Conservation (phyloP, 2,329 filamentous ascomycete species). For the Raffaelea deltoideospora region DNA sequence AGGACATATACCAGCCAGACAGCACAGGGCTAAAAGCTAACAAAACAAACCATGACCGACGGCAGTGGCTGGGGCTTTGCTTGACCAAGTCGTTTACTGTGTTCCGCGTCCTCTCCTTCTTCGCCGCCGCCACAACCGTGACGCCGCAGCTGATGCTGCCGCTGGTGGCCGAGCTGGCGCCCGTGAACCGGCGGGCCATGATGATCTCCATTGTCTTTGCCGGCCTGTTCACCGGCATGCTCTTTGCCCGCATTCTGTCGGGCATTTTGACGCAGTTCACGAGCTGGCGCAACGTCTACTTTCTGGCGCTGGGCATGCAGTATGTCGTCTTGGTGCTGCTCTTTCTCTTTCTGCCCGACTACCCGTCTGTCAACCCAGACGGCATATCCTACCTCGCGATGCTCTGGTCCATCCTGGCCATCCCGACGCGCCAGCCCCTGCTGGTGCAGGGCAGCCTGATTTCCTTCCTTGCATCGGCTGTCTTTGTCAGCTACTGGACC, state of each 20-base stretch:
- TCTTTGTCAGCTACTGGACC: conserved; percentile 33
- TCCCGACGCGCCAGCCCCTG: conserved; percentile 47
- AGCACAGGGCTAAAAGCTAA: too few species aligned
- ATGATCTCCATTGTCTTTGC: conserved; percentile 57
- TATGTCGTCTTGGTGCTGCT: conserved; percentile 47
- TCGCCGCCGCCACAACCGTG: conserved; percentile 56
- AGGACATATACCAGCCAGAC: too few species aligned
- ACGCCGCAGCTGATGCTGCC: conserved; percentile 66
- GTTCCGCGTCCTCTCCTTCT: conserved; percentile 54
- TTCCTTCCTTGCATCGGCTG: conserved; percentile 36
- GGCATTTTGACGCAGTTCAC: conserved; percentile 58
- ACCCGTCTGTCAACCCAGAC: conserved; percentile 50
- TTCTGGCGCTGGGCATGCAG: conserved; percentile 56
- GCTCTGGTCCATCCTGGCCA: conserved; percentile 44
- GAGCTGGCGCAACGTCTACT: conserved; percentile 60
- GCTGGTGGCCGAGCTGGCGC: conserved; percentile 59
- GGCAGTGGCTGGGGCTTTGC: conserved; percentile 50
- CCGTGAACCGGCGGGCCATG: conserved; percentile 47
- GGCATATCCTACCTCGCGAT: conserved; percentile 46
- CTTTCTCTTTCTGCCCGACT: conserved; percentile 62
- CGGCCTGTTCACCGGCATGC: conserved; percentile 55
- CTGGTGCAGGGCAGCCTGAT: conserved; percentile 55
- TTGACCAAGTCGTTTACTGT: conserved; percentile 45
- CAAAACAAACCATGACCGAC: background rate
- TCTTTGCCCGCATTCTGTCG: conserved; percentile 56